Evolutionary conservation across 2,329 filamentous ascomycete genomes (phyloP).

Genomic region (Beauveria pseudobassiana): DNA sequence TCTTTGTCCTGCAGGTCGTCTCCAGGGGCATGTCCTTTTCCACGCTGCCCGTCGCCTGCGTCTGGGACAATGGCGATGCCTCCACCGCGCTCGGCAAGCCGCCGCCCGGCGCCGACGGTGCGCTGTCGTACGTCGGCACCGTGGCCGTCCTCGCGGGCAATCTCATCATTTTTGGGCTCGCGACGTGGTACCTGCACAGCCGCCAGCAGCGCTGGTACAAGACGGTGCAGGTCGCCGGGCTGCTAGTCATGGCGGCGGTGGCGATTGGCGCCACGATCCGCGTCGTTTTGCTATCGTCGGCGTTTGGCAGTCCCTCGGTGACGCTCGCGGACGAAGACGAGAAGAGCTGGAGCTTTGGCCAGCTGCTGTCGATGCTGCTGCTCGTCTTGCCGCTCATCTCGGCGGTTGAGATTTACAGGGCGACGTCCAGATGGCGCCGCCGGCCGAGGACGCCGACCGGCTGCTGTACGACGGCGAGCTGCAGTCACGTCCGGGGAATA

Average conservation of each 20-base stretch:
- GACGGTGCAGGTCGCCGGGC: slow-evolving; percentile 42
- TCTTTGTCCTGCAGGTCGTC: slow-evolving; percentile 50
- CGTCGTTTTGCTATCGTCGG: slow-evolving; percentile 50
- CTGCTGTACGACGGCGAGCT: slow-evolving; percentile 34
- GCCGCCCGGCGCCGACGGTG: slow-evolving; percentile 30
- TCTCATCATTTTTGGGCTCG: slow-evolving; percentile 48
- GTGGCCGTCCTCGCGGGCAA: slow-evolving; percentile 55
- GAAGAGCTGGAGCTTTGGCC: slow-evolving; percentile 55
- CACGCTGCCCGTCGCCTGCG: slow-evolving; percentile 54
- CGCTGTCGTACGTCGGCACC: slow-evolving; percentile 48
- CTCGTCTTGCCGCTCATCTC: slow-evolving; percentile 53
- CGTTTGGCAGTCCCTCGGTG: slow-evolving; percentile 48
- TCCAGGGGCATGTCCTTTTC: slow-evolving; percentile 40
- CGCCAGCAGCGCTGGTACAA: slow-evolving; percentile 47
- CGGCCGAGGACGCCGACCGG: slow-evolving; percentile 31
- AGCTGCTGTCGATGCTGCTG: slow-evolving; percentile 52
- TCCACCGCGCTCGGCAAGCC: slow-evolving; percentile 18
- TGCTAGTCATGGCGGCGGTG: slow-evolving; percentile 48
- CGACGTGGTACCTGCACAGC: slow-evolving; percentile 58
- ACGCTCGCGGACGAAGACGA: slow-evolving; percentile 44
- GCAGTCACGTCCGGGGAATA: slow-evolving; percentile 22
- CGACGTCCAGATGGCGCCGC: slow-evolving; percentile 35
- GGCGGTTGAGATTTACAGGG: slow-evolving; percentile 52
- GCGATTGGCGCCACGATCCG: slow-evolving; percentile 52
- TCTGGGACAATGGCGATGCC: slow-evolving; percentile 35